A percentile compares a stretch with the other conserved stretches of the same genome.
Conservation (phyloP, 495 filamentous ascomycete species). For the Parathielavia hyrcaniae region DNA sequence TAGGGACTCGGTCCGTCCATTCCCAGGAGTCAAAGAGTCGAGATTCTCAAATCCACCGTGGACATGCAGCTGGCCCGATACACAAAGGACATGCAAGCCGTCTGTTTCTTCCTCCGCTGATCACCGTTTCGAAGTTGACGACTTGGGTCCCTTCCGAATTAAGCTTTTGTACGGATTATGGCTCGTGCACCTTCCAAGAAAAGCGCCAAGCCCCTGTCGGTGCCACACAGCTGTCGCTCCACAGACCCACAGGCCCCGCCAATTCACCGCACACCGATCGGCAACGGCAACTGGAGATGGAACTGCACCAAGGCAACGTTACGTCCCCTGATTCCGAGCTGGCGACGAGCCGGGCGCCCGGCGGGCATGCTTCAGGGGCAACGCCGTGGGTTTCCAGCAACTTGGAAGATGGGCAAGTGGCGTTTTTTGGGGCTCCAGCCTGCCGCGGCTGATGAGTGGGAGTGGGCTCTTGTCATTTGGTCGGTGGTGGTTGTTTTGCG, state of each 20-base stretch:
- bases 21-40: not conserved
- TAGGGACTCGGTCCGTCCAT: not conserved
- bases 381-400: constrained; percentile 1
- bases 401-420: constrained; percentile 3
- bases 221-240: not conserved
- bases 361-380: not conserved
- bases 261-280: constrained; percentile 9
- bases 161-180: constrained; percentile 15
- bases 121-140: not conserved
- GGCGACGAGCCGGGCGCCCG: constrained; percentile 9
- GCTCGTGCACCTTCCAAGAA: constrained; percentile 7
- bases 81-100: constrained; percentile 1
- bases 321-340: constrained; percentile 15
- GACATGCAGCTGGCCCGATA: not conserved
- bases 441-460: too few relatives aligned
- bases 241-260: not conserved
- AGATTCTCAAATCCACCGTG: not conserved
- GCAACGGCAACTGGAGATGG: constrained; percentile 5
- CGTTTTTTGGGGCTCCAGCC: not conserved
- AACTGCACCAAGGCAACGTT: constrained; percentile 25
- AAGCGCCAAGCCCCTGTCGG: not conserved
- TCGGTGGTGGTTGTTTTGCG: not conserved
- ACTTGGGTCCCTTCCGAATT: constrained; percentile 2
- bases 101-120: not conserved
- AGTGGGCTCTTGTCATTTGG: not conserved